These are phyloP conservation scores for Leishmania lainsoni DNA, from an alignment of 208 protist genomes.

Conservation along the genomic window DNA sequence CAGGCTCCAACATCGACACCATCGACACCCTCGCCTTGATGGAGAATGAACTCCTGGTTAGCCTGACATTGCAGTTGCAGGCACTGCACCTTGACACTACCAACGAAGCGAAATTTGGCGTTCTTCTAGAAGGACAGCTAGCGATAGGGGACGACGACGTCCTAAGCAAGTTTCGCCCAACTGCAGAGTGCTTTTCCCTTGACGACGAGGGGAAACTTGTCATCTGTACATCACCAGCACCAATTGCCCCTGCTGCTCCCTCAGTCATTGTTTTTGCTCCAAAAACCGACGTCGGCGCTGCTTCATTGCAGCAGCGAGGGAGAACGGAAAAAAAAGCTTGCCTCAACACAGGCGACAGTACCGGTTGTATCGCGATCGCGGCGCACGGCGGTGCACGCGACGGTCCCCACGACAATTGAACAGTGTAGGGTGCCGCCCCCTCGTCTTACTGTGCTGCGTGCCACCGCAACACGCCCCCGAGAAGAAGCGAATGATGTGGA, in stretches of 20 bases:
- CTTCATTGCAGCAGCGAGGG: not conserved
- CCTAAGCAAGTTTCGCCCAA: not conserved
- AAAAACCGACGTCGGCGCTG: not conserved
- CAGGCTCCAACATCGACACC: not conserved
- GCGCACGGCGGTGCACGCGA: constrained; percentile 14
- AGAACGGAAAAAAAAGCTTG: not conserved
- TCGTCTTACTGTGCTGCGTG: constrained; percentile 40
- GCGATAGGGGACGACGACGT: not conserved
- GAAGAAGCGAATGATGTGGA: constrained; percentile 64
- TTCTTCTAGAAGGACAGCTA: constrained; percentile 27
- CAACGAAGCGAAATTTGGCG: constrained; percentile 31
- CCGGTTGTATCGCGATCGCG: not conserved
- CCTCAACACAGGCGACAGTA: not conserved
- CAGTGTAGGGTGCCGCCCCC: constrained; percentile 14
- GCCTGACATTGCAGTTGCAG: constrained; percentile 54
- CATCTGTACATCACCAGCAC: constrained; percentile 21
- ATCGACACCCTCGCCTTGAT: constrained; percentile 2
- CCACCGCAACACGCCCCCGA: constrained; percentile 35
- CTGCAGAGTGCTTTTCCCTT: constrained; percentile 51
- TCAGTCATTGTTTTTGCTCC: not conserved
- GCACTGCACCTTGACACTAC: constrained; percentile 38
- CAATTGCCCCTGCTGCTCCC: not conserved
- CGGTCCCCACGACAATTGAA: not conserved
- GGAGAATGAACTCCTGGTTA: constrained; percentile 63
- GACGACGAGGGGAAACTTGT: constrained; percentile 58